Percentiles rank a stretch among this genome's conserved stretches.
phyloP scores from a whole-genome alignment of 306 rosid genomes.

The Alnus glutinosa region DNA sequence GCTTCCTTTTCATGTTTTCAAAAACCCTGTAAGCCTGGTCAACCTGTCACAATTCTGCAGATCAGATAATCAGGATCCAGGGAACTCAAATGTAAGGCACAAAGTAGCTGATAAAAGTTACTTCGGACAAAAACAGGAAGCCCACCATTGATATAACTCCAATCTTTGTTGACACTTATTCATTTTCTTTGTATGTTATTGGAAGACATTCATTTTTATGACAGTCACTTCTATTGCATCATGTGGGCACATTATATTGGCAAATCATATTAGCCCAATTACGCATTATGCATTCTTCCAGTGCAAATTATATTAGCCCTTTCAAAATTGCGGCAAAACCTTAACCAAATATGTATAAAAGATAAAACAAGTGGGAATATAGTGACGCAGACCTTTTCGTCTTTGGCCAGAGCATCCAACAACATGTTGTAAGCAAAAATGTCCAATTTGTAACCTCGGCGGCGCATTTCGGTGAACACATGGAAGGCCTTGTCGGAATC shows the following conservation, averaged over 20 bases:
- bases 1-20: constrained; percentile 84
- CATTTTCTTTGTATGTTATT: neutral
- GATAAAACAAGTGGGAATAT: neutral
- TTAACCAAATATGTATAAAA: neutral
- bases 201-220: neutral
- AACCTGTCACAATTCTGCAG: constrained; percentile 59
- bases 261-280: too few relatives aligned
- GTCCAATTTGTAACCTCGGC: constrained; percentile 62
- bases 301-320: neutral
- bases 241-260: neutral
- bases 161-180: neutral
- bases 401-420: constrained; percentile 76
- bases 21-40: constrained; percentile 67
- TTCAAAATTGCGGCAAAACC: neutral
- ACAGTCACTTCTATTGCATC: neutral
- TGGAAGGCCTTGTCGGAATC: constrained; percentile 51
- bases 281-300: neutral
- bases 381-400: constrained; percentile 51
- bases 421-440: constrained; percentile 80
- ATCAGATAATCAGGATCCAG: constrained; percentile 37
- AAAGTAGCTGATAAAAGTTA: neutral
- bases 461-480: constrained; percentile 54
- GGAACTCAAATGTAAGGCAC: neutral
- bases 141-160: neutral
- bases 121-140: neutral